Evolutionary conservation across 1,284 basidiomycete genomes (phyloP), one percentile per base, ranked within the genome.

Genomic region (Abortiporus biennis): DNA sequence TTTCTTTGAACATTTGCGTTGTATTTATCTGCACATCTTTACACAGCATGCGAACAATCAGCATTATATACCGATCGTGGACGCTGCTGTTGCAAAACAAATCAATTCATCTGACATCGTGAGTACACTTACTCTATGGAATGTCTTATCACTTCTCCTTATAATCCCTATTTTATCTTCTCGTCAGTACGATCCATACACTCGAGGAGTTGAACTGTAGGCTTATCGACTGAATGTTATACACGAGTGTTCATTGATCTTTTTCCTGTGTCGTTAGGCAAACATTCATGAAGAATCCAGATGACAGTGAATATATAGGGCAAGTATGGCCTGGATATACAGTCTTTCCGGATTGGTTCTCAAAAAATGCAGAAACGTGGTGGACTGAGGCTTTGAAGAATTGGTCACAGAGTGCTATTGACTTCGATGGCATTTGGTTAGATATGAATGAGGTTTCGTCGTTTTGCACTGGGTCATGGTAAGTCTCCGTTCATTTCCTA

Each of bases 361-460:
- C 69, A 25, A 62, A 72, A 13, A 74, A 76, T 39, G 72, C 77
- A 0, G 68, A 73, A 17, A 34, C 36, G n/a, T 54, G 43, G 29
- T 58, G 58, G 57, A 54, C 54, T 1, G 58, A 58, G 38, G 54
- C 54, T 13, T 47, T 61, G 25, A 42, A 32, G 32, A 85, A 85
- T 55, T 85, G 80, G 78, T 72, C 66, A 12, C 51, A 64, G n/a
- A 54, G 64, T 2, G 79, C 78, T 2, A 68, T 85, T 17, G 67
- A 73, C 31, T 81, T 78, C 53, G 76, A 76, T 27, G 82, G 82
- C 3, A 74, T 86, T 40, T 88, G 85, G 85, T 66, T 86, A 0
- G 85, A 88, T 57, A 85, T 86, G 80, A 84, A 85, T 41, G 81
- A 85, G 50, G 67, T 71, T 9, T 74, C 72, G 31, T 80, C 78